A percentile compares a stretch with the other conserved stretches of the same genome.
These are phyloP conservation scores for Chaetothyriales sp. DNA, from an alignment of 2,329 filamentous ascomycete species.

Conservation along the genomic window DNA sequence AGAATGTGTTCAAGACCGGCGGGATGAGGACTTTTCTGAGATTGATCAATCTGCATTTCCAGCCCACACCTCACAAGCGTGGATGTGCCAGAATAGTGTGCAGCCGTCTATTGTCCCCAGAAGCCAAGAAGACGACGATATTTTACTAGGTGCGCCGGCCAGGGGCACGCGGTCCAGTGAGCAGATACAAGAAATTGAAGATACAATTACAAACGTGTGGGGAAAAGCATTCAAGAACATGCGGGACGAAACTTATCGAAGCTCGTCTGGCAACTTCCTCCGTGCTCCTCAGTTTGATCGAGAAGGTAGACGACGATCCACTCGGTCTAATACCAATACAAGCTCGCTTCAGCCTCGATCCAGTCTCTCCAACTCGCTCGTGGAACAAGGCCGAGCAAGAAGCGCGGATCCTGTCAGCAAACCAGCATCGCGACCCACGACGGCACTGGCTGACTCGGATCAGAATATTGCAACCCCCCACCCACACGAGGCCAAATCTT, in stretches of 20 bases:
- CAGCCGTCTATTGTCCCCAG: neutral
- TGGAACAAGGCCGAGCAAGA: neutral
- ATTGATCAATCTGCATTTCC: neutral
- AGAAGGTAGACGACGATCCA: conserved; percentile 8
- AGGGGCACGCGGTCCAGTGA: neutral
- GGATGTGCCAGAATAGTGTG: no score
- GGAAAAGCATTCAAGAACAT: conserved; percentile 6
- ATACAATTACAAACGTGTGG: conserved; percentile 10
- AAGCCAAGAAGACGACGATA: neutral
- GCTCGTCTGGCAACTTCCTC: conserved; percentile 7
- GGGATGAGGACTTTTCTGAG: conserved; percentile 10
- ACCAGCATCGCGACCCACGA: neutral
- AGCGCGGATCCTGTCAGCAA: neutral
- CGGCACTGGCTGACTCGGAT: neutral
- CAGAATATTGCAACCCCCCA: neutral
- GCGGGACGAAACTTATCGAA: conserved; percentile 4
- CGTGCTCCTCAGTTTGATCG: conserved; percentile 10
- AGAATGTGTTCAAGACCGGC: conserved; percentile 3
- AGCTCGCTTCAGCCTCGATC: neutral
- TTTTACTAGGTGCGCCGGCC: neutral
- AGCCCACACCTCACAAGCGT: neutral
- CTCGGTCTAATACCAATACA: conserved; percentile 6
- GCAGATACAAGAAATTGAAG: neutral
- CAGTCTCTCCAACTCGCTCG: neutral
- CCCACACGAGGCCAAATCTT: neutral